A percentile compares a stretch with the other conserved stretches of the same genome.
These are phyloP conservation scores for Pseudoneurospora amorphoporcata DNA, from an alignment of 495 filamentous ascomycete genomes.

Conservation along the genomic window DNA sequence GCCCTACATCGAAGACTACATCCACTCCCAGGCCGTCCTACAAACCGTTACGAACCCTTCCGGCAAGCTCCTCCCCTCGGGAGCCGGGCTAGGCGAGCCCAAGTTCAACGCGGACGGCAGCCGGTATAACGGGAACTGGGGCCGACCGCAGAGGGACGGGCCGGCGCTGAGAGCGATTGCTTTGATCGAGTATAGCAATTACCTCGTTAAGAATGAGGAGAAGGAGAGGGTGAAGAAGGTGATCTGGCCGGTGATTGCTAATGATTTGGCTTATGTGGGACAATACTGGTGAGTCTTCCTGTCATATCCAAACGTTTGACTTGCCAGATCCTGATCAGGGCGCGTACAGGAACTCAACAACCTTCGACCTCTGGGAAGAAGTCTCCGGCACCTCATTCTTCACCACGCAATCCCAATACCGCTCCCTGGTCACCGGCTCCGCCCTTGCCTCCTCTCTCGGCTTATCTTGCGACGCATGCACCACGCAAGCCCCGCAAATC, in stretches of 20 bases:
- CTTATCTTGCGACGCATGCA: slow-evolving; percentile 30
- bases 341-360: slow-evolving; percentile 37
- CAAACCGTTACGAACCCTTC: slow-evolving; percentile 50
- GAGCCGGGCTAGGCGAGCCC: slow-evolving; percentile 41
- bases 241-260: slow-evolving; percentile 51
- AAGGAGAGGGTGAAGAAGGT: slow-evolving; percentile 22
- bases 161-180: slow-evolving; percentile 55
- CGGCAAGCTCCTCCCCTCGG: slow-evolving; percentile 33
- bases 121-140: slow-evolving; percentile 18
- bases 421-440: slow-evolving; percentile 48
- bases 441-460: slow-evolving; percentile 37
- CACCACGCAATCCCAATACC: slow-evolving; percentile 28
- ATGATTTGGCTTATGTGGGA: slow-evolving; percentile 54
- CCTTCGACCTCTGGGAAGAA: slow-evolving; percentile 64
- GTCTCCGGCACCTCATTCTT: slow-evolving; percentile 50
- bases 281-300: slow-evolving; percentile 47
- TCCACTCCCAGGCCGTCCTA: slow-evolving; percentile 44
- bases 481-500: slow-evolving; percentile 41
- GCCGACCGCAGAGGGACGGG: slow-evolving; percentile 56
- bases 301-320: neutral
- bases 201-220: slow-evolving; percentile 33
- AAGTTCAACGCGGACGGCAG: slow-evolving; percentile 33
- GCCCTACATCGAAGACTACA: slow-evolving; percentile 44
- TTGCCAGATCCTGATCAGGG: no score
- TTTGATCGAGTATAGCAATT: slow-evolving; percentile 32